phyloP scores from a whole-genome alignment of 257 asterid genomes.

The Solanum chaucha region DNA sequence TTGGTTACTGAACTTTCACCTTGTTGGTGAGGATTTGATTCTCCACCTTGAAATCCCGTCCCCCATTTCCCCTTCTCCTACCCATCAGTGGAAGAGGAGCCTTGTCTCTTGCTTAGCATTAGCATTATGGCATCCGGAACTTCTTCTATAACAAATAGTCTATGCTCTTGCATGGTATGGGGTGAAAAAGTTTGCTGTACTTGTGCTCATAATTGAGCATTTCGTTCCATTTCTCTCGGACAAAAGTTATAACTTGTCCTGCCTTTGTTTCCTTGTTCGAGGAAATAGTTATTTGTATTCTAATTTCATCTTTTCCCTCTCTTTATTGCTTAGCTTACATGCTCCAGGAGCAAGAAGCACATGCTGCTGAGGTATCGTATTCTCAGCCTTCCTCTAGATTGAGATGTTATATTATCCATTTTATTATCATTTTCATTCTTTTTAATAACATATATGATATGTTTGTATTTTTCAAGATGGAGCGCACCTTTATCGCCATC shows the following conservation, averaged over 20 bases:
- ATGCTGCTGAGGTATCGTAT: conserved; percentile 73
- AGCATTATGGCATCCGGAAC: conserved; percentile 12
- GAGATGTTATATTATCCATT: not conserved
- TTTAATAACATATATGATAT: conserved; percentile 9
- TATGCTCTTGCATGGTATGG: conserved; percentile 2
- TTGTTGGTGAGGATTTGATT: too few relatives aligned
- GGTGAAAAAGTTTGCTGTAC: conserved; percentile 4
- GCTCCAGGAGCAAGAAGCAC: conserved; percentile 85
- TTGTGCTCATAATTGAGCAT: not conserved
- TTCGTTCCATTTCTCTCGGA: conserved; percentile 5
- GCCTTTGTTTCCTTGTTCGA: not conserved
- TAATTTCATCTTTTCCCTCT: not conserved
- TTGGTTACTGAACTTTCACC: too few relatives aligned
- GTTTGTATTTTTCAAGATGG: conserved; percentile 39
- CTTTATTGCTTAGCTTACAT: conserved; percentile 46
- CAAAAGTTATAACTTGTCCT: not conserved
- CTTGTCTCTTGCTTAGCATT: too few relatives aligned
- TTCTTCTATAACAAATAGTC: conserved; percentile 8
- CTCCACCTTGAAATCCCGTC: too few relatives aligned
- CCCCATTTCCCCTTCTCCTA: too few relatives aligned
- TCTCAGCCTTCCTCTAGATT: not conserved
- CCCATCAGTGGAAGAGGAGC: too few relatives aligned
- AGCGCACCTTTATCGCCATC: conserved; percentile 92
- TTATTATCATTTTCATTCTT: not conserved
- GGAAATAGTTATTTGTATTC: not conserved